Evolutionary conservation across 1,284 basidiomycete species (phyloP), one percentile per base, ranked within the genome.

Genomic region (Schizophyllum amplum): DNA sequence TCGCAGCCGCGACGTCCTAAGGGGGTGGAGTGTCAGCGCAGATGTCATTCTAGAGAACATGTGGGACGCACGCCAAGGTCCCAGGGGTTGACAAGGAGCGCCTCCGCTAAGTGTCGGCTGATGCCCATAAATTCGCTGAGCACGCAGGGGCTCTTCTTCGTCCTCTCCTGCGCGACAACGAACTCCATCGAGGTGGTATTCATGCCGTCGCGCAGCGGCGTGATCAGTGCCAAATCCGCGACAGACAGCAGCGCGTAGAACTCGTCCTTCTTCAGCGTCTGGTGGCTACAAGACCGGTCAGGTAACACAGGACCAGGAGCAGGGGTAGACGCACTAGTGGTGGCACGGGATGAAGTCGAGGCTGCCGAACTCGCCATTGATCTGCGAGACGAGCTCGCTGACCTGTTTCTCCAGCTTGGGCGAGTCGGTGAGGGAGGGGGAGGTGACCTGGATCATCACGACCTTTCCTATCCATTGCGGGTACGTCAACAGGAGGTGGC

Each of bases 121-220:
- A 97, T 98, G 23, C 97, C 96, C 84, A 98, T 98, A 69, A 99
- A 99, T 73, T 99, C 96, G 67, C 90, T 94, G 51, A 99, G 77
- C 57, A 99, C 90, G 56, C 96, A 82, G 0, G 90, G 94, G 56
- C 88, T 92, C 72, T 86, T 87, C 69, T 86, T 84, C 52, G 84
- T 90, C 62, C 79, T 81, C 64, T 90, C 82, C 73, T 99, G 96
- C 56, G 94, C 94, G 60, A 98, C 88, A 52, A 97, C 91, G 72
- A 92, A 98, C 74, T 98, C 96, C 95, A 98, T 98, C 53, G 85
- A 88, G 0, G 94, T 98, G 7, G 97, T 98, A 79, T 99, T 98
- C 96, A 99, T 98, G 7, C 96, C 96, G 68, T 99, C 96, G 25
- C 96, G 86, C 5, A 98, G 81, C 0, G 94, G 94, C 0, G 96